Evolutionary conservation across 345 rosid genomes (phyloP).

Genomic region (Anastatica hierochuntica): DNA sequence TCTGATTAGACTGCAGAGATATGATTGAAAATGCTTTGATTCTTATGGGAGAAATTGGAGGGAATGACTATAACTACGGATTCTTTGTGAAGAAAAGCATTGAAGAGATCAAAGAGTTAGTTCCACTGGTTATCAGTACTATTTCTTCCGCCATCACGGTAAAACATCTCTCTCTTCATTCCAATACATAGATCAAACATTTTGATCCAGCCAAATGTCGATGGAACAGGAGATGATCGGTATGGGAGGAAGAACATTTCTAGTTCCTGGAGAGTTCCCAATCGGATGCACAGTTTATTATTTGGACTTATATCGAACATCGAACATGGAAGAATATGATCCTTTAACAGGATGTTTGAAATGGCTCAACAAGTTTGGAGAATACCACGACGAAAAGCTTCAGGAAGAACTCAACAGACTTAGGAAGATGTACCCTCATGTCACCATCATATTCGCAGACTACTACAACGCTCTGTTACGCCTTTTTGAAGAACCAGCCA

Average conservation of each 20-base stretch:
- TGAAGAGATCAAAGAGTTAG: conserved; percentile 21
- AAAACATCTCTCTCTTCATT: not conserved
- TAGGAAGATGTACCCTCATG: conserved; percentile 23
- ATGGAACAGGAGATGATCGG: conserved; percentile 31
- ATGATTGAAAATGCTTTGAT: conserved; percentile 30
- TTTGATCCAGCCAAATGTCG: not conserved
- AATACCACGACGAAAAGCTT: conserved; percentile 30
- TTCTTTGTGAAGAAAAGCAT: conserved; percentile 4
- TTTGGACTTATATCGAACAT: conserved; percentile 22
- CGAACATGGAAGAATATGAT: conserved; percentile 29
- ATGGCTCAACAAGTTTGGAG: conserved; percentile 31
- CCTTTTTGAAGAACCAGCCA: conserved; percentile 20
- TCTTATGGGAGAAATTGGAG: conserved; percentile 56
- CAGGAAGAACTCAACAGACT: conserved; percentile 21
- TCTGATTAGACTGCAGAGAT: conserved; percentile 25
- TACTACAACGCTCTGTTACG: conserved; percentile 27
- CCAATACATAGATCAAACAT: not conserved
- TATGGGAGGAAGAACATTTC: conserved; percentile 33
- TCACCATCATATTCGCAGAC: conserved; percentile 32
- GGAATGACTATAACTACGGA: conserved; percentile 36
- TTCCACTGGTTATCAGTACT: conserved; percentile 27
- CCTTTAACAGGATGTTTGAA: conserved; percentile 30
- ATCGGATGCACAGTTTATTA: conserved; percentile 30
- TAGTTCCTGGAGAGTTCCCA: conserved; percentile 39
- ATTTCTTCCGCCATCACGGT: conserved; percentile 35